Conservation (phyloP, 768 basidiomycete species). For the Tylopilus balloui region DNA sequence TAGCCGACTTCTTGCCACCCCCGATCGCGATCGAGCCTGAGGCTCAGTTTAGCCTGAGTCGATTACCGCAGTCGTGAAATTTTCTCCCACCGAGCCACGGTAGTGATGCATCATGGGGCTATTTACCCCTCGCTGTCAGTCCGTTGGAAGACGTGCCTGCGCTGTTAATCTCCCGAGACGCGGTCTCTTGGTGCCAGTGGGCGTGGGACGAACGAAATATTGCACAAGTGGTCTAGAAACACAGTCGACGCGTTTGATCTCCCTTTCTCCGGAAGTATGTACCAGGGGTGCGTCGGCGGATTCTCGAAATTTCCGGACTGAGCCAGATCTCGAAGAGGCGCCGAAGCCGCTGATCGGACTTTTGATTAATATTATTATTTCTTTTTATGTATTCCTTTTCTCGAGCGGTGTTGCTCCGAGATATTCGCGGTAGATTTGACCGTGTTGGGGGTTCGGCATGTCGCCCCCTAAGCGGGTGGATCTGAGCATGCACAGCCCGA, state of each 20-base stretch:
- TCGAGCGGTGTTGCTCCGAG: conserved; percentile 12
- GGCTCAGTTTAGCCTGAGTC: conserved; percentile 6
- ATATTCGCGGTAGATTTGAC: conserved; percentile 18
- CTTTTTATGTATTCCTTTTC: too few relatives aligned
- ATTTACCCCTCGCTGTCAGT: not conserved
- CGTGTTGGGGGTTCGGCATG: not conserved
- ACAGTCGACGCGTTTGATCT: conserved; percentile 5
- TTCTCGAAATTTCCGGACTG: conserved; percentile 17
- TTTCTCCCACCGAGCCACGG: not conserved
- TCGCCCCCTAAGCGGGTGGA: not conserved
- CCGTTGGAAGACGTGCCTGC: not conserved
- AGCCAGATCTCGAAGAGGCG: conserved; percentile 18
- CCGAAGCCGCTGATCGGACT: conserved; percentile 20
- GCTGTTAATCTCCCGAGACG: not conserved
- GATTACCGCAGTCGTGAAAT: conserved; percentile 2
- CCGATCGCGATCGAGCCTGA: conserved; percentile 20
- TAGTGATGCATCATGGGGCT: too few relatives aligned
- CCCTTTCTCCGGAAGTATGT: conserved; percentile 1
- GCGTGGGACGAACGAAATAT: not conserved
- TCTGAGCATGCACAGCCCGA: conserved; percentile 2
- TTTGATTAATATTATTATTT: not conserved
- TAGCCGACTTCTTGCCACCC: conserved; percentile 1
- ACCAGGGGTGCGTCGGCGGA: conserved; percentile 1
- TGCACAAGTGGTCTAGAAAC: not conserved
- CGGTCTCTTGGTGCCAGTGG: not conserved